phyloP scores from a whole-genome alignment of 257 asterid species.

The Nicotiana benthamiana region DNA sequence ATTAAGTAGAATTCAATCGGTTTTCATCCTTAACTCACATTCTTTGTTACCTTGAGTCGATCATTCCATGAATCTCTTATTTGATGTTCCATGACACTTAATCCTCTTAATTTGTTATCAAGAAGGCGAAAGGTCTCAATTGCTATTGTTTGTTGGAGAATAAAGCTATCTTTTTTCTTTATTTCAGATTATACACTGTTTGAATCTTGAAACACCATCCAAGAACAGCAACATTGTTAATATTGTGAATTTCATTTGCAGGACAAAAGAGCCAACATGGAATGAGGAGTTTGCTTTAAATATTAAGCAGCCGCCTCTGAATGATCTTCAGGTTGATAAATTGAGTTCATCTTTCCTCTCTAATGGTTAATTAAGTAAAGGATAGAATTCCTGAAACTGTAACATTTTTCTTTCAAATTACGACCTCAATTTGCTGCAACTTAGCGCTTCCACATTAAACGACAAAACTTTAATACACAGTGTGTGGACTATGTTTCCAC shows the following conservation, averaged over 20 bases:
- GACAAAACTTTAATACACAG: background rate
- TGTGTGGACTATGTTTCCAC: background rate
- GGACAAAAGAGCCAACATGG: constrained; percentile 96
- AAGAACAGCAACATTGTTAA: background rate
- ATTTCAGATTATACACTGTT: background rate
- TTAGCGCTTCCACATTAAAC: background rate
- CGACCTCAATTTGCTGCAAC: background rate
- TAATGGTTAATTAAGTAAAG: background rate
- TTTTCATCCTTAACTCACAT: background rate
- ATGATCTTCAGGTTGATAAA: constrained; percentile 71
- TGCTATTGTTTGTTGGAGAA: background rate
- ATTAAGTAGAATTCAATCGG: background rate
- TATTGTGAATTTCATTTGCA: constrained; percentile 29
- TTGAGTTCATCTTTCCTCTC: background rate
- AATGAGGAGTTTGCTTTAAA: constrained; percentile 88
- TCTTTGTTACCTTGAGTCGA: background rate
- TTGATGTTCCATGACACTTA: background rate
- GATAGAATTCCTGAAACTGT: background rate
- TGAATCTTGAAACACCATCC: background rate
- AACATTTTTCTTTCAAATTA: background rate
- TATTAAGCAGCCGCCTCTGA: constrained; percentile 63
- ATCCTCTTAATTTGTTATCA: background rate
- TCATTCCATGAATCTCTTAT: background rate
- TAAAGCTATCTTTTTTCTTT: background rate
- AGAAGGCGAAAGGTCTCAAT: background rate